A percentile compares a stretch with the other conserved stretches of the same genome.
Evolutionary conservation across 2,329 filamentous ascomycete species (phyloP).

Genomic region (Bipolaris zeicola): DNA sequence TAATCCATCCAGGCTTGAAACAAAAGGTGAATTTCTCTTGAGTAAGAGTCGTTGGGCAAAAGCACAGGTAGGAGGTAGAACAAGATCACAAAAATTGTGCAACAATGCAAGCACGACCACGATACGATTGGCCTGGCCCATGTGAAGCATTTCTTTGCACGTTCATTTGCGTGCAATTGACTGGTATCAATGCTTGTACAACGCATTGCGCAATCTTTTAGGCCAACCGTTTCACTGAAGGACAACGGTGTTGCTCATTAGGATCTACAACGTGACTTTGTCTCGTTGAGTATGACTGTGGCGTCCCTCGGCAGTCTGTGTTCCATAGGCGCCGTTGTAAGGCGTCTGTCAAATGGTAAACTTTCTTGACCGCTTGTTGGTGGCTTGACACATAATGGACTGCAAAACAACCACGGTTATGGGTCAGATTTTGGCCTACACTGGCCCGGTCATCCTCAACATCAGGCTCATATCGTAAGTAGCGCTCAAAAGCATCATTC

Average conservation of each 20-base stretch:
- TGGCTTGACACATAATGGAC: constrained; percentile 2
- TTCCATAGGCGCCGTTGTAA: constrained; percentile 16
- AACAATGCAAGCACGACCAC: constrained; percentile 12
- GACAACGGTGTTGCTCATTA: constrained; percentile 4
- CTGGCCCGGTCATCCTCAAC: background rate
- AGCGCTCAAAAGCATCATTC: background rate
- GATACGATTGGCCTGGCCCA: constrained; percentile 14
- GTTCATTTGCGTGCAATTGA: constrained; percentile 4
- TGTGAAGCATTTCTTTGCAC: constrained; percentile 7
- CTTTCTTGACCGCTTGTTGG: constrained; percentile 7
- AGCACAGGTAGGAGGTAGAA: background rate
- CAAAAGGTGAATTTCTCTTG: background rate
- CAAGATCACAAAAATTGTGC: constrained; percentile 6
- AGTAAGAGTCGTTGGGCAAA: background rate
- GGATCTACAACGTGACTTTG: constrained; percentile 1
- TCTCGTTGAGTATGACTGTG: constrained; percentile 24
- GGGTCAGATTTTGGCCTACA: background rate
- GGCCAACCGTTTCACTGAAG: constrained; percentile 11
- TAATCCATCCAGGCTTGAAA: background rate
- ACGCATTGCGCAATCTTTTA: constrained; percentile 7
- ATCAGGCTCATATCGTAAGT: background rate
- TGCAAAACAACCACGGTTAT: constrained; percentile 7
- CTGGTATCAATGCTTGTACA: background rate
- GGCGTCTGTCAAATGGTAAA: constrained; percentile 20
- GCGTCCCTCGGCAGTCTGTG: constrained; percentile 18